These are phyloP conservation scores for Russula virescens DNA, from an alignment of 768 basidiomycete species.

Conservation along the genomic window DNA sequence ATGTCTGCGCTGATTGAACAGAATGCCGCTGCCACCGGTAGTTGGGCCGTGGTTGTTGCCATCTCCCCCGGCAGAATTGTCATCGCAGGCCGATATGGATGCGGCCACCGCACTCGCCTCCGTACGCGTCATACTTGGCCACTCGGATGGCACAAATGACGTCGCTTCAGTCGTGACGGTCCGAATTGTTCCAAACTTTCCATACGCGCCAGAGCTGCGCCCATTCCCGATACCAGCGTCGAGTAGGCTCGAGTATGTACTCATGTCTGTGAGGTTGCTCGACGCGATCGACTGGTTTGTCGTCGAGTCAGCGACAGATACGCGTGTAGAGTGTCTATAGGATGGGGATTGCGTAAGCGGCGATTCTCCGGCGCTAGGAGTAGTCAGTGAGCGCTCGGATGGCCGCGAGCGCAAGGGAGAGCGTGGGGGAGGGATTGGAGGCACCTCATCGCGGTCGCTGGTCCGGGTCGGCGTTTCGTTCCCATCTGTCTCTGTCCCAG, in stretches of 20 bases:
- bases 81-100: slow-evolving; percentile 40
- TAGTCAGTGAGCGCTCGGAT: slow-evolving; percentile 19
- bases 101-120: slow-evolving; percentile 51
- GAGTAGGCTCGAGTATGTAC: slow-evolving; percentile 56
- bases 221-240: slow-evolving; percentile 39
- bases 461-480: slow-evolving; percentile 21
- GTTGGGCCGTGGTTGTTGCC: slow-evolving; percentile 1
- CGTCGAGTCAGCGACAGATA: slow-evolving; percentile 38
- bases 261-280: slow-evolving; percentile 51
- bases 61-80: slow-evolving; percentile 28
- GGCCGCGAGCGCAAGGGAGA: slow-evolving; percentile 48
- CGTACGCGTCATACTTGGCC: slow-evolving; percentile 57
- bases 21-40: neutral
- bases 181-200: slow-evolving; percentile 72
- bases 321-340: slow-evolving; percentile 19
- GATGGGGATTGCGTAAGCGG: slow-evolving; percentile 6
- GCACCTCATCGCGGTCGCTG: slow-evolving; percentile 36
- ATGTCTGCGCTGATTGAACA: slow-evolving; percentile 14
- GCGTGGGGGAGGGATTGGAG: slow-evolving; percentile 41
- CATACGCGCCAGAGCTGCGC: slow-evolving; percentile 34
- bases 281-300: slow-evolving; percentile 60
- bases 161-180: slow-evolving; percentile 82
- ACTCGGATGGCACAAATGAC: slow-evolving; percentile 48
- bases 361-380: slow-evolving; percentile 2
- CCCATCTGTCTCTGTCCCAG: slow-evolving; percentile 22